phyloP scores from a whole-genome alignment of 148 eudicot genomes.

The Simmondsia chinensis region DNA sequence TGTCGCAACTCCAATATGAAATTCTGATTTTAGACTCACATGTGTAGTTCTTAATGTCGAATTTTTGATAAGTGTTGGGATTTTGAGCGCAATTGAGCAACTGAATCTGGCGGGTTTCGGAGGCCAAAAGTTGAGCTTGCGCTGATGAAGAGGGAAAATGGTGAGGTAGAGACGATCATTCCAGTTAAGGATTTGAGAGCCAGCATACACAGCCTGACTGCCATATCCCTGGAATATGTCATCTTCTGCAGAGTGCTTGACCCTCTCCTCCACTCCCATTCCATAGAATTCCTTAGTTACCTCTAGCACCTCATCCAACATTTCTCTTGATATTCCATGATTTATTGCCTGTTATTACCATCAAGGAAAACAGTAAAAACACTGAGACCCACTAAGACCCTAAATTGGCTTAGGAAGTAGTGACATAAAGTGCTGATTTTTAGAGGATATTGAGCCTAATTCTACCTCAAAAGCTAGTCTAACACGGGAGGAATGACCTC shows the following conservation, averaged over 20 bases:
- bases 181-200: constrained; percentile 44
- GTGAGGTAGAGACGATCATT: constrained; percentile 46
- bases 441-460: no score
- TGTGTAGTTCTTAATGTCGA: not conserved
- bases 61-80: not conserved
- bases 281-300: constrained; percentile 38
- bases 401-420: constrained; percentile 6
- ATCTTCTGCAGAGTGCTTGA: constrained; percentile 23
- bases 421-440: not conserved
- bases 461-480: no score
- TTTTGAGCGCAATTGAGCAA: constrained; percentile 7
- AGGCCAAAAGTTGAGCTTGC: constrained; percentile 48
- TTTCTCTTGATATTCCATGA: constrained; percentile 50
- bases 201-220: constrained; percentile 27
- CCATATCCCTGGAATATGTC: constrained; percentile 58
- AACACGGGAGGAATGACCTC: no score
- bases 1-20: no score
- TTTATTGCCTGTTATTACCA: constrained; percentile 25
- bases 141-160: constrained; percentile 30
- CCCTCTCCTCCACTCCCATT: constrained; percentile 51
- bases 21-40: not conserved
- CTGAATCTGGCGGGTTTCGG: constrained; percentile 45
- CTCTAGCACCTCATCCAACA: constrained; percentile 40
- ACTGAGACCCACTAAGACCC: not conserved
- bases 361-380: not conserved